Conservation (phyloP, 2,329 filamentous ascomycete species). For the Emergomyces africanus region DNA sequence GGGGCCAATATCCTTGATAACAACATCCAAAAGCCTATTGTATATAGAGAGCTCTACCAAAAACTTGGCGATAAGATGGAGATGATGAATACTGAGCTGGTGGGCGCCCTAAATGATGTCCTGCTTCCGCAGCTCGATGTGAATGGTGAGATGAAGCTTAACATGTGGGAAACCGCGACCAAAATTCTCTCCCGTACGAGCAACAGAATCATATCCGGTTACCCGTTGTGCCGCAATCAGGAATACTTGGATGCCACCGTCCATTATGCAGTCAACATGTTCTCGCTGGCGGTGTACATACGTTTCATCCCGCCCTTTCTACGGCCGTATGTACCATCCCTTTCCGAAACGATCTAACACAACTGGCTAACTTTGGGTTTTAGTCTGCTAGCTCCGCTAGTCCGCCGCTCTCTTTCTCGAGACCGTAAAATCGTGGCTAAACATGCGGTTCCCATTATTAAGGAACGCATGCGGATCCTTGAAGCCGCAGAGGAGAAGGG, state of each 20-base stretch:
- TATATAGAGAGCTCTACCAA: conserved; percentile 7
- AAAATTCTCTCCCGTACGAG: conserved; percentile 4
- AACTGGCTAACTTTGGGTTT: not conserved
- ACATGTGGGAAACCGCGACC: conserved; percentile 11
- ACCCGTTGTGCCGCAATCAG: conserved; percentile 10
- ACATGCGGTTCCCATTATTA: conserved; percentile 6
- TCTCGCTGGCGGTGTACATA: conserved; percentile 9
- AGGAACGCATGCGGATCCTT: conserved; percentile 10
- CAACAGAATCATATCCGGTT: conserved; percentile 9
- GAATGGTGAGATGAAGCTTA: conserved; percentile 5
- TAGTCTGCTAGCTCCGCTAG: not conserved
- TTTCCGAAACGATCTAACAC: not conserved
- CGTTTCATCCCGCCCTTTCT: conserved; percentile 9
- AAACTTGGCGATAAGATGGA: conserved; percentile 7
- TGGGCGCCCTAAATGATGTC: conserved; percentile 2
- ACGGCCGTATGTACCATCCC: not conserved
- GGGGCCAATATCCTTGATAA: conserved; percentile 1
- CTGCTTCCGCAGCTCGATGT: conserved; percentile 3
- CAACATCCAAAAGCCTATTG: conserved; percentile 3
- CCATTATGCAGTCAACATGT: conserved; percentile 11
- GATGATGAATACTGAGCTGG: conserved; percentile 8
- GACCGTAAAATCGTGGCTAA: conserved; percentile 1
- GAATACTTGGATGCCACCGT: conserved; percentile 11
- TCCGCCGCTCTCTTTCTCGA: not conserved
- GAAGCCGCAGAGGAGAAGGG: not conserved